Percentiles rank a stretch among this genome's conserved stretches.
Conservation (phyloP, 1,284 basidiomycete species). For the Grifola frondosa region DNA sequence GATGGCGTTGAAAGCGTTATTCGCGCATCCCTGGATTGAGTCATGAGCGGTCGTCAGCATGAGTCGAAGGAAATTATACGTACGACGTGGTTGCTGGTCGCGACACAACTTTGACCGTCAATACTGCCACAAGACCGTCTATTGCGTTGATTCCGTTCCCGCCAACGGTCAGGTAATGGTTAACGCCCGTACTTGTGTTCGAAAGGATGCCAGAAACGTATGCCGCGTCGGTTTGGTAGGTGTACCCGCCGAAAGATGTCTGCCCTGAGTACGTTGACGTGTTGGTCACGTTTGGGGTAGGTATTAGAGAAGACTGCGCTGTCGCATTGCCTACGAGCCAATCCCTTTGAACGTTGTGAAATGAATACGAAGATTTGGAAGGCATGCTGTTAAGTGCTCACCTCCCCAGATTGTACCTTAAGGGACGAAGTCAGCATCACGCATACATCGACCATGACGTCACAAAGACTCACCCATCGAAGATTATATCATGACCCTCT, state of each 20-base stretch:
- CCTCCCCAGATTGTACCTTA: slow-evolving; percentile 58
- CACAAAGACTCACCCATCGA: slow-evolving; percentile 47
- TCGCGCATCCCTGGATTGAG: slow-evolving; percentile 4
- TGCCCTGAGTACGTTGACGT: slow-evolving; percentile 54
- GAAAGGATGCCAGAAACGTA: slow-evolving; percentile 70
- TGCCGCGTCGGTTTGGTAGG: slow-evolving; percentile 65
- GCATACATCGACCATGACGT: background rate
- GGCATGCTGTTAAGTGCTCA: slow-evolving; percentile 22
- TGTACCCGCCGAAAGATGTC: slow-evolving; percentile 59
- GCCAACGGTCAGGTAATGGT: slow-evolving; percentile 70
- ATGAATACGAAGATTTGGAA: background rate
- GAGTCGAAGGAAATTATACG: slow-evolving; percentile 3
- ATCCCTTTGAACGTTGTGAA: slow-evolving; percentile 51
- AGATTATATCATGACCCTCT: slow-evolving; percentile 54
- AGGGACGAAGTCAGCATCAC: slow-evolving; percentile 1
- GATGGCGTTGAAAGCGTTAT: slow-evolving; percentile 1
- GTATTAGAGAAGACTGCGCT: slow-evolving; percentile 45
- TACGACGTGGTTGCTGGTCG: slow-evolving; percentile 33
- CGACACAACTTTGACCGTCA: slow-evolving; percentile 69
- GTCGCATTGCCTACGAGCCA: slow-evolving; percentile 83
- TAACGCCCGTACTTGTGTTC: slow-evolving; percentile 74
- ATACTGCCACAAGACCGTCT: slow-evolving; percentile 84
- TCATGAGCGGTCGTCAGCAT: background rate
- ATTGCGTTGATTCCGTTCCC: slow-evolving; percentile 61
- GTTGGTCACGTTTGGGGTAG: slow-evolving; percentile 58